phyloP scores from a whole-genome alignment of 352 stramenopile genomes.

The Globisporangium mamillatum region DNA sequence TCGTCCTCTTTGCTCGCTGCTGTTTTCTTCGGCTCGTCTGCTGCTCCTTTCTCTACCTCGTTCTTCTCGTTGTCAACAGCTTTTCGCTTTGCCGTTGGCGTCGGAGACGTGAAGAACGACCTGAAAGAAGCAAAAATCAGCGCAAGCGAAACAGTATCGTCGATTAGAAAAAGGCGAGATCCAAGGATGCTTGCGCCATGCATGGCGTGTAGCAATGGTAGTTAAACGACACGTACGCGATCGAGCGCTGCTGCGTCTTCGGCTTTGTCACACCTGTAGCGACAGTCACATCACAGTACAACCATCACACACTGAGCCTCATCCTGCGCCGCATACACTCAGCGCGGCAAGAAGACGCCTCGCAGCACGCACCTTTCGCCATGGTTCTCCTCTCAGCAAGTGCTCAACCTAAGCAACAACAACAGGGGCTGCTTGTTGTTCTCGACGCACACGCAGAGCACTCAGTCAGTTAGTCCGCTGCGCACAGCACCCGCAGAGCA shows the following conservation, averaged over 20 bases:
- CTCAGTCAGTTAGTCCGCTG: neutral
- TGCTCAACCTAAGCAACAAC: neutral
- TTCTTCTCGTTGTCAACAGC: slow-evolving; percentile 11
- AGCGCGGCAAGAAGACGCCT: neutral
- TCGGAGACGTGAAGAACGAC: slow-evolving; percentile 53
- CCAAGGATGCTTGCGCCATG: neutral
- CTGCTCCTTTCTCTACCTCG: neutral
- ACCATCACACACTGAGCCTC: neutral
- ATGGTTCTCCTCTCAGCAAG: neutral
- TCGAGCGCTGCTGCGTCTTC: slow-evolving; percentile 59
- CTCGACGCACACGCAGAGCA: neutral
- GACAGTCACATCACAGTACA: neutral
- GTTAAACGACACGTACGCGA: slow-evolving; percentile 40
- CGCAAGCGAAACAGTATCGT: neutral
- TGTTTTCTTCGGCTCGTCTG: neutral
- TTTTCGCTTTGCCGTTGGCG: slow-evolving; percentile 35
- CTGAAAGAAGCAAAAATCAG: slow-evolving; percentile 14
- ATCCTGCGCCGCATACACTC: neutral
- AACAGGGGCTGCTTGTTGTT: neutral
- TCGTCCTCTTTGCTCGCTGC: neutral
- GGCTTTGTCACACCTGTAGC: slow-evolving; percentile 22
- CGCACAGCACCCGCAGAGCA: neutral
- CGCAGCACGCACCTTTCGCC: slow-evolving; percentile 8
- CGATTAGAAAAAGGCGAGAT: neutral
- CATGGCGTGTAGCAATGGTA: neutral